These are phyloP conservation scores for Beta lomatogona DNA, from an alignment of 179 eudicot genomes.

Conservation along the genomic window DNA sequence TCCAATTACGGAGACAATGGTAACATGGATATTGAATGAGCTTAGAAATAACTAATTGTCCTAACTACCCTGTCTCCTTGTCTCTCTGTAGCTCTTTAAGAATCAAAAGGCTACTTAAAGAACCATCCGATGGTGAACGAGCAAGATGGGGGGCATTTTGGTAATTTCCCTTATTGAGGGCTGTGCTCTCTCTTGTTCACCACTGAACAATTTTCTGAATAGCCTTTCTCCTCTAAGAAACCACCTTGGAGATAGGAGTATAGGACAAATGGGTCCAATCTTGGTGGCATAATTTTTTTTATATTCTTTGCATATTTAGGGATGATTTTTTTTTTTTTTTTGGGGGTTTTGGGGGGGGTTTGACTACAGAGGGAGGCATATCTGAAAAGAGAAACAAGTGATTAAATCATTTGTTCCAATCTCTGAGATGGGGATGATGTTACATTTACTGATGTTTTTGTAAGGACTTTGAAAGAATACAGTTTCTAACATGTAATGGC, in stretches of 20 bases:
- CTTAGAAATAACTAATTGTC: background rate
- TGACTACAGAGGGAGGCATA: background rate
- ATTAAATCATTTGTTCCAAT: background rate
- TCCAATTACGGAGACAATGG: conserved; percentile 11
- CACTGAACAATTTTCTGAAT: too few species aligned
- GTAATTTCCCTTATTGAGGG: too few species aligned
- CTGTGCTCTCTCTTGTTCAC: too few species aligned
- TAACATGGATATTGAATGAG: conserved; percentile 24
- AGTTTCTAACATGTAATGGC: background rate
- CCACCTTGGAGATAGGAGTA: background rate
- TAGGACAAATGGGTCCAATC: background rate
- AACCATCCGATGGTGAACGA: too few species aligned
- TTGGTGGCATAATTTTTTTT: background rate
- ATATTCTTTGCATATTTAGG: background rate
- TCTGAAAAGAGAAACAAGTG: background rate
- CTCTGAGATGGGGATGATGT: background rate
- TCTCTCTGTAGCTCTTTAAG: background rate
- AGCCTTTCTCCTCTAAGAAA: background rate
- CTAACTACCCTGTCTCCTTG: background rate
- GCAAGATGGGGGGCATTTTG: too few species aligned
- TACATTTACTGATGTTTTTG: too few species aligned
- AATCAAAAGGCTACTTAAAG: background rate
- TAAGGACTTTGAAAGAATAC: background rate
- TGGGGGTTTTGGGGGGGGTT: background rate
- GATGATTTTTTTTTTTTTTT: background rate